Evolutionary conservation across 805 yeast species (phyloP).

Genomic region (Ogataea methanolica): DNA sequence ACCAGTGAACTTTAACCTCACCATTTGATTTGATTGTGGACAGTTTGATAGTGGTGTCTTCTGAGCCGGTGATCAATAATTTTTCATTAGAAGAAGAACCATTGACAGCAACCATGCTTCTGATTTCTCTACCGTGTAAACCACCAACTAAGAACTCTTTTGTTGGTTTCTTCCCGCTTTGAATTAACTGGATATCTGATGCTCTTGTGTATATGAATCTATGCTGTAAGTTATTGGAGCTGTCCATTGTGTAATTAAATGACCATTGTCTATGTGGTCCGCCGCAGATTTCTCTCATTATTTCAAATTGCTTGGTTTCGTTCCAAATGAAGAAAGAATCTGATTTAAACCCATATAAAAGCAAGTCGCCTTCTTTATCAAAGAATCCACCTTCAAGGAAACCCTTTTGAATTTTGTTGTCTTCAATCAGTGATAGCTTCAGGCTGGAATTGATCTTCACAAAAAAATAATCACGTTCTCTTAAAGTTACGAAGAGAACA

Average conservation of each 20-base stretch:
- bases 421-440: constrained; percentile 16
- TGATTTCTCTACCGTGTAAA: constrained; percentile 87
- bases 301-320: constrained; percentile 69
- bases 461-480: constrained; percentile 62
- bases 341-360: constrained; percentile 80
- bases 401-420: constrained; percentile 68
- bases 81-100: constrained; percentile 28
- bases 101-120: constrained; percentile 55
- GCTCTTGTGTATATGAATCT: constrained; percentile 59
- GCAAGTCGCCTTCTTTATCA: constrained; percentile 38
- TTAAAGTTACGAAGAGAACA: constrained; percentile 45
- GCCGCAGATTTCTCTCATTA: constrained; percentile 73
- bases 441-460: constrained; percentile 21
- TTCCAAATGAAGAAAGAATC: constrained; percentile 77
- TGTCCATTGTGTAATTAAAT: constrained; percentile 27
- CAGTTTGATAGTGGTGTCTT: constrained; percentile 77
- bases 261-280: constrained; percentile 90
- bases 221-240: constrained; percentile 24
- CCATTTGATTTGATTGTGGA: constrained; percentile 41
- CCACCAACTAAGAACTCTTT: constrained; percentile 47
- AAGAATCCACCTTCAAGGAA: constrained; percentile 72
- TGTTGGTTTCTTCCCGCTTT: constrained; percentile 19
- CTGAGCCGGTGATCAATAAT: constrained; percentile 74
- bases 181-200: constrained; percentile 40
- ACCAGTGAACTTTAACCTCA: constrained; percentile 44